These are phyloP conservation scores for Schoenoplectus tabernaemontani DNA, from an alignment of 202 grass and related monocot genomes.

Conservation along the genomic window DNA sequence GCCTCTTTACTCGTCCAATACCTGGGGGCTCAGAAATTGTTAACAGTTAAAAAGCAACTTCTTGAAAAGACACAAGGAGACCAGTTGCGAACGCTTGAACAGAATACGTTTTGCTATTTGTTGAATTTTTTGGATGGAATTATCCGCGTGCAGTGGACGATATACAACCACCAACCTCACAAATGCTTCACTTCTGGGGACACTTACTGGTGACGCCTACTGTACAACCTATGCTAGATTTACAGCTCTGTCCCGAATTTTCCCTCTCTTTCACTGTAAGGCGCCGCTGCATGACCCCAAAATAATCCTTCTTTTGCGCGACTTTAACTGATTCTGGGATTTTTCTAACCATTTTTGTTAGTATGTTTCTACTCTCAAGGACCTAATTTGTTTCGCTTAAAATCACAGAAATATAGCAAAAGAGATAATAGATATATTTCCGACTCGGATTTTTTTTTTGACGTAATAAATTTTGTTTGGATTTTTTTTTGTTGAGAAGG, in stretches of 20 bases:
- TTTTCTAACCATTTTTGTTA: neutral
- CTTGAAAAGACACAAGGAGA: neutral
- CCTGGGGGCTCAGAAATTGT: neutral
- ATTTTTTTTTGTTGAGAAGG: too few species aligned
- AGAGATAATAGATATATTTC: too few species aligned
- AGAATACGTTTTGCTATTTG: neutral
- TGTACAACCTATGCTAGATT: neutral
- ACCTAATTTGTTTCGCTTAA: neutral
- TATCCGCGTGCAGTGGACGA: neutral
- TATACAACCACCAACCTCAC: neutral
- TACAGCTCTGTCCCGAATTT: neutral
- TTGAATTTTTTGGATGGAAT: neutral
- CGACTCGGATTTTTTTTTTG: too few species aligned
- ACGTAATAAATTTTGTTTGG: too few species aligned
- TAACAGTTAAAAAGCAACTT: neutral
- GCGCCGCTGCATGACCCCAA: neutral
- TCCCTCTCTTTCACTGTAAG: neutral
- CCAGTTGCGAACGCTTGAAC: neutral
- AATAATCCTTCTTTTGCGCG: neutral
- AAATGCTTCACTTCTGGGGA: conserved; percentile 21
- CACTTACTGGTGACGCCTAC: neutral
- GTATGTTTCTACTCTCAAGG: neutral
- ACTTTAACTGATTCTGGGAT: neutral
- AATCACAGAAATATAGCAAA: too few species aligned
- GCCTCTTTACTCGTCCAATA: neutral